Base-by-base conservation (phyloP, 1,284 basidiomycete species). In the Puccinia triticina region DNA sequence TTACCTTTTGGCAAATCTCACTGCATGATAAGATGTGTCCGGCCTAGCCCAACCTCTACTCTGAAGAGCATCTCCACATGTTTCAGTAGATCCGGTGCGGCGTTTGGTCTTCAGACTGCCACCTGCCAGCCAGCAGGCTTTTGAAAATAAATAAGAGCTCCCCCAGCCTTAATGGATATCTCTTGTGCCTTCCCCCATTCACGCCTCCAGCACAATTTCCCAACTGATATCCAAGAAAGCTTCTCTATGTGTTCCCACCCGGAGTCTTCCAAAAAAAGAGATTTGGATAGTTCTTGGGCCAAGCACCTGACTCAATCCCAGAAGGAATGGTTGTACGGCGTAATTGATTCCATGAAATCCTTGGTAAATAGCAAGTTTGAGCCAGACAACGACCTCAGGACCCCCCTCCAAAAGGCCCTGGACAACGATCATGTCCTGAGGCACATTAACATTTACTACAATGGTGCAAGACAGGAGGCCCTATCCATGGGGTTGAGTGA, bases 261-360 rank as follows among this genome's bases (percentile, higher is more conserved):
- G 40, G 40, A 43, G 40, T 43, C 40, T 29, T 57, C 55, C 10
- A 29, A 11, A 21, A 57, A 57, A 57, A n/a, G 21, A 21, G 10
- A 26, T n/a, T n/a, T 57, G 21, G 55, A n/a, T n/a, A 12, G 26
- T 57, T n/a, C 21, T 57, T n/a, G 10, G 23, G 10, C 23, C 32
- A 67, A 67, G 64, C 32, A 40, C n/a, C 40, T 43, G 11, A 67
- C 64, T 8, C 64, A 14, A 37, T 14, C 64, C 64, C 64, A 67
- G n/a, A 14, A 67, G n/a, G 23, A 67, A 37, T 67, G 64, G 64
- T 8, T 67, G 40, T 14, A 67, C 34, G 32, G 64, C 18, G 34
- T 67, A 34, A 67, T 67, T 67, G 64, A 34, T 37, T 67, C 34
- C 64, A 67, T 67, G 64, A 67, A 67, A 37, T 21, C 12, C 40